These are phyloP conservation scores for Bondarzewia mesenterica DNA, from an alignment of 1,284 basidiomycete species.

Conservation along the genomic window DNA sequence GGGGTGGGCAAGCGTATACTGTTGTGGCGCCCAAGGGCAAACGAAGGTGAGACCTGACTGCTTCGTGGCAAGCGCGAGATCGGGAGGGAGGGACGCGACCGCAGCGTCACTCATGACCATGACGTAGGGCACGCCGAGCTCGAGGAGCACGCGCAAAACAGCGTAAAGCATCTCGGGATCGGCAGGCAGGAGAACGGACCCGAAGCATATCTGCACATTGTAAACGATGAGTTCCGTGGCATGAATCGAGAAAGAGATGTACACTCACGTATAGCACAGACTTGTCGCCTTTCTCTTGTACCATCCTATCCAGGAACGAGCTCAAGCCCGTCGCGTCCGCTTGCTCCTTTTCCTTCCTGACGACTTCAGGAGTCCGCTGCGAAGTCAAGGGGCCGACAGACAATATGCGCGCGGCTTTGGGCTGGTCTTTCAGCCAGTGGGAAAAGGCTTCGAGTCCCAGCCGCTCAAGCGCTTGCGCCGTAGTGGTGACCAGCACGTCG, in stretches of 20 bases:
- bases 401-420: neutral
- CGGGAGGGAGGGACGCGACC: neutral
- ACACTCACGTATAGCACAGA: constrained; percentile 3
- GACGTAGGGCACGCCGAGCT: neutral
- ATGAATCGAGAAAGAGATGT: neutral
- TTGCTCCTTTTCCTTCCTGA: constrained; percentile 1
- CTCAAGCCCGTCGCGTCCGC: neutral
- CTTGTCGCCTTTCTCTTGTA: constrained; percentile 1
- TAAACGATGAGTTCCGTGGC: neutral
- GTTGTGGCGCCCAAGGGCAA: constrained; percentile 3
- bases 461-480: constrained; percentile 1
- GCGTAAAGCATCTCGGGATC: constrained; percentile 1
- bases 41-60: neutral
- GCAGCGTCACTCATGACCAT: neutral
- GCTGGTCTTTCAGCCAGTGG: neutral
- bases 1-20: constrained; percentile 5
- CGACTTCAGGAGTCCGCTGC: neutral
- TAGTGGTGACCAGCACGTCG: neutral
- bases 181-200: constrained; percentile 2
- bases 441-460: neutral
- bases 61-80: neutral
- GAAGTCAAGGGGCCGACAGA: constrained; percentile 3
- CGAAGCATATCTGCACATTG: constrained; percentile 3
- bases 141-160: constrained; percentile 3
- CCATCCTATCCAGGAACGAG: neutral